phyloP scores from a whole-genome alignment of 1,284 basidiomycete species.

The Stygiomarasmius scandens region DNA sequence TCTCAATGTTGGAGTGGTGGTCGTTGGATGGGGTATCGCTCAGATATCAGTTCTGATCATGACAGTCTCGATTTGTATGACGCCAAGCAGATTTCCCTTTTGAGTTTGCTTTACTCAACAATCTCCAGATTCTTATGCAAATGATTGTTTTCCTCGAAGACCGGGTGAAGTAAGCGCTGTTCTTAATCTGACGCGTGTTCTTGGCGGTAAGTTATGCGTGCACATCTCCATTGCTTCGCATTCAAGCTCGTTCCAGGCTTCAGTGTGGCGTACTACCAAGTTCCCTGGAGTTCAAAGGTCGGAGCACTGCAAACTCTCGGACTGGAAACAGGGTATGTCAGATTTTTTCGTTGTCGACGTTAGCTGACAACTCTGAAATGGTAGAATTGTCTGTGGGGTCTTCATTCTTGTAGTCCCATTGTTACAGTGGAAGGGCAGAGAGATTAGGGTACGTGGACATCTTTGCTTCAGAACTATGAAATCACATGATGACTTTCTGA shows the following conservation, averaged over 20 bases:
- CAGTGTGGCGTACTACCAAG: constrained; percentile 54
- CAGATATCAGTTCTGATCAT: constrained; percentile 27
- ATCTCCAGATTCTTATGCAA: constrained; percentile 29
- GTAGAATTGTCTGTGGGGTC: constrained; percentile 2
- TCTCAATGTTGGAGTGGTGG: constrained; percentile 40
- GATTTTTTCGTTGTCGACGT: neutral
- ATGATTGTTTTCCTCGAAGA: constrained; percentile 35
- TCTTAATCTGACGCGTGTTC: constrained; percentile 49
- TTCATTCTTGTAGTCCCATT: constrained; percentile 4
- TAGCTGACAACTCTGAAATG: no score
- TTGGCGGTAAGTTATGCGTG: constrained; percentile 30
- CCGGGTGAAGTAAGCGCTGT: constrained; percentile 51
- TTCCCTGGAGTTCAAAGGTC: constrained; percentile 53
- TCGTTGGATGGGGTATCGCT: constrained; percentile 49
- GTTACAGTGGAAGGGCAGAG: constrained; percentile 5
- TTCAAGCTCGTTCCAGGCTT: constrained; percentile 34
- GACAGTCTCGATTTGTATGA: constrained; percentile 11
- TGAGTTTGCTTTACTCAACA: neutral
- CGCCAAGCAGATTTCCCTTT: neutral
- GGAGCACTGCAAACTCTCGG: constrained; percentile 58
- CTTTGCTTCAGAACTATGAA: neutral
- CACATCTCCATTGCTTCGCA: constrained; percentile 14
- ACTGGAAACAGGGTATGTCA: constrained; percentile 46
- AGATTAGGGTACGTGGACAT: constrained; percentile 4
- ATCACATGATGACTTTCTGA: neutral